Evolutionary conservation across 1,284 basidiomycete species (phyloP).

Genomic region (Sutorius eximius): DNA sequence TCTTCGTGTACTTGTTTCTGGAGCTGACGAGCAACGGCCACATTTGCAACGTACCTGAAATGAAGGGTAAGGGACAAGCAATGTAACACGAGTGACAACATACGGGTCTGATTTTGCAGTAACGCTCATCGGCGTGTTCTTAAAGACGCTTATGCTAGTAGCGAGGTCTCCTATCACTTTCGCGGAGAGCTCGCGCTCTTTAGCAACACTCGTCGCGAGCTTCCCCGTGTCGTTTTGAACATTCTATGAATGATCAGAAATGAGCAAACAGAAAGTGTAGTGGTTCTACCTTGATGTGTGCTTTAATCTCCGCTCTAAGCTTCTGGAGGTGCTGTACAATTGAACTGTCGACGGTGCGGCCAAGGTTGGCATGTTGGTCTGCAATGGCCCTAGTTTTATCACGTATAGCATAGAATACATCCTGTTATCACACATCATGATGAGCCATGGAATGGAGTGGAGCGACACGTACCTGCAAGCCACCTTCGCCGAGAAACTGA

Average conservation of each 20-base stretch:
- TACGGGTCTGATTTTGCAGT: conserved; percentile 86
- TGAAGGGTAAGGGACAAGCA: not conserved
- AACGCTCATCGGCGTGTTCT: conserved; percentile 93
- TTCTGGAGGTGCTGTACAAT: conserved; percentile 99
- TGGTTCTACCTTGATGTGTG: conserved; percentile 81
- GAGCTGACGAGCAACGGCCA: conserved; percentile 83
- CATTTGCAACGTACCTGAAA: conserved; percentile 68
- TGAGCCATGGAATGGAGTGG: not conserved
- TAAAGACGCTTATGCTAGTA: conserved; percentile 85
- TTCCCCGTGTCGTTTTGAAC: conserved; percentile 98
- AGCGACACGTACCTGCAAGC: conserved; percentile 59
- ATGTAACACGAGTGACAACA: conserved; percentile 26
- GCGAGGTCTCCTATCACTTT: conserved; percentile 88
- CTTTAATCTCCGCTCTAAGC: conserved; percentile 92
- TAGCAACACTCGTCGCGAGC: conserved; percentile 90
- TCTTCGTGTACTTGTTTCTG: conserved; percentile 96
- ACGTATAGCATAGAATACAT: conserved; percentile 90
- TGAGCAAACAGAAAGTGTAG: not conserved
- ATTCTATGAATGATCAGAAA: conserved; percentile 53
- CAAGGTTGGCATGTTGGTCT: conserved; percentile 95
- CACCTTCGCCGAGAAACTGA: conserved; percentile 93
- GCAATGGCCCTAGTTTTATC: conserved; percentile 95
- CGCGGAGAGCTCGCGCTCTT: conserved; percentile 89
- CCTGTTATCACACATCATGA: conserved; percentile 45
- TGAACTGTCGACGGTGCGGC: conserved; percentile 93